phyloP scores from a whole-genome alignment of 1,139 yeast species.

The Lodderomyces orthopsilosis region DNA sequence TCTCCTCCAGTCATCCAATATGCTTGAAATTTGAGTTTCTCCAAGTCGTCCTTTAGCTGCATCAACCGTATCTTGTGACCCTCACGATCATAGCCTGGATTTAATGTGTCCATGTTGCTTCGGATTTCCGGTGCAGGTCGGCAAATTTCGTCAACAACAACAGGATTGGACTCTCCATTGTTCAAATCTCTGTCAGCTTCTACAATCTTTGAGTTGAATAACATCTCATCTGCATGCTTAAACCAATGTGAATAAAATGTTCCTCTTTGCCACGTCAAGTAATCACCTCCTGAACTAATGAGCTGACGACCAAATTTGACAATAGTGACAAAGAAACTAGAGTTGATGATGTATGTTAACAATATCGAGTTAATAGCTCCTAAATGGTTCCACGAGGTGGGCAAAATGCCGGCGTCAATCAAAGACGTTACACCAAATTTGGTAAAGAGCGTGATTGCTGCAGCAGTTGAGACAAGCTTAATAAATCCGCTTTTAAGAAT shows the following conservation, averaged over 20 bases:
- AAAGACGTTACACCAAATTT: conserved; percentile 38
- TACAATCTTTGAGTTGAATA: conserved; percentile 62
- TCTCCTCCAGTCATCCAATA: conserved; percentile 79
- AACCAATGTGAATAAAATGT: conserved; percentile 66
- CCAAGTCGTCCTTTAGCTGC: conserved; percentile 42
- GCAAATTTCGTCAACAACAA: conserved; percentile 39
- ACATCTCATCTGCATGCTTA: conserved; percentile 65
- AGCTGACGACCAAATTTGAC: conserved; percentile 56
- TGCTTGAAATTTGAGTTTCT: conserved; percentile 62
- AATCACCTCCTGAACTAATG: conserved; percentile 50
- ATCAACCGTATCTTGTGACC: conserved; percentile 42
- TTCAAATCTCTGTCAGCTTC: conserved; percentile 61
- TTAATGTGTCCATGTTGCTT: conserved; percentile 20
- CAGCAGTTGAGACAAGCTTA: conserved; percentile 31
- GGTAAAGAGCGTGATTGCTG: conserved; percentile 35
- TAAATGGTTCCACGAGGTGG: conserved; percentile 40
- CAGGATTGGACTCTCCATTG: conserved; percentile 41
- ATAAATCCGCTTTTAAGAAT: conserved; percentile 29
- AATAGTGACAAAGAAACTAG: conserved; percentile 58
- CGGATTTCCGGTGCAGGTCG: conserved; percentile 25
- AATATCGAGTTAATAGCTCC: conserved; percentile 61
- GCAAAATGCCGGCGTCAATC: conserved; percentile 32
- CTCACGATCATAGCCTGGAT: conserved; percentile 35
- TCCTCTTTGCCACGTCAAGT: conserved; percentile 62
- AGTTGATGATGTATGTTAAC: conserved; percentile 59